phyloP scores from a whole-genome alignment of 2,329 filamentous ascomycete genomes.

The Huntiella savannae region DNA sequence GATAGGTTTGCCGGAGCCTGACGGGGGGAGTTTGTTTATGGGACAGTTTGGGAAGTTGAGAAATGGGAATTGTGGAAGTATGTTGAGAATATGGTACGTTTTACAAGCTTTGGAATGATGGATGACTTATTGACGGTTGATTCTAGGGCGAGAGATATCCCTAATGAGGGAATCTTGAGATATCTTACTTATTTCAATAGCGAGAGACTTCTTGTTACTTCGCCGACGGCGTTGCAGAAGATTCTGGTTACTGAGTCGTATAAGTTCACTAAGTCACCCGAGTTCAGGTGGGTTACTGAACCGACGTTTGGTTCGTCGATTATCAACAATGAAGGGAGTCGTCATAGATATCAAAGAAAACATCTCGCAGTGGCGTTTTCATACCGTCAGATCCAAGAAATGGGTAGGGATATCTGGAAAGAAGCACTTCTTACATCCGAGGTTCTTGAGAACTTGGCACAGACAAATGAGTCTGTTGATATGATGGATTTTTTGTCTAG shows the following conservation, averaged over 20 bases:
- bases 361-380: conserved; percentile 65
- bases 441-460: background rate
- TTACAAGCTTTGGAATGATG: no score
- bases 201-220: conserved; percentile 42
- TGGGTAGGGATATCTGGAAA: conserved; percentile 69
- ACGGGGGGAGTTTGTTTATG: conserved; percentile 22
- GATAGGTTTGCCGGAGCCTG: conserved; percentile 27
- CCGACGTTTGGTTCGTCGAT: conserved; percentile 52
- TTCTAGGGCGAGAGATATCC: conserved; percentile 38
- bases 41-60: conserved; percentile 23
- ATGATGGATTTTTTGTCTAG: conserved; percentile 45
- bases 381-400: conserved; percentile 68
- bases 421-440: conserved; percentile 45
- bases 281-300: conserved; percentile 35
- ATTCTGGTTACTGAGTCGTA: conserved; percentile 51
- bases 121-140: no score
- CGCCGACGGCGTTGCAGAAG: conserved; percentile 47
- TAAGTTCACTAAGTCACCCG: conserved; percentile 44
- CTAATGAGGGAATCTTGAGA: conserved; percentile 49
- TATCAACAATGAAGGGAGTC: conserved; percentile 72
- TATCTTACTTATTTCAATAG: conserved; percentile 43
- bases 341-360: conserved; percentile 67
- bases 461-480: conserved; percentile 29
- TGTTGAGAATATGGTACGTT: no score
- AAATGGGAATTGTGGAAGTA: background rate